Conservation (phyloP, 345 rosid genomes). For the Populus deltoides region DNA sequence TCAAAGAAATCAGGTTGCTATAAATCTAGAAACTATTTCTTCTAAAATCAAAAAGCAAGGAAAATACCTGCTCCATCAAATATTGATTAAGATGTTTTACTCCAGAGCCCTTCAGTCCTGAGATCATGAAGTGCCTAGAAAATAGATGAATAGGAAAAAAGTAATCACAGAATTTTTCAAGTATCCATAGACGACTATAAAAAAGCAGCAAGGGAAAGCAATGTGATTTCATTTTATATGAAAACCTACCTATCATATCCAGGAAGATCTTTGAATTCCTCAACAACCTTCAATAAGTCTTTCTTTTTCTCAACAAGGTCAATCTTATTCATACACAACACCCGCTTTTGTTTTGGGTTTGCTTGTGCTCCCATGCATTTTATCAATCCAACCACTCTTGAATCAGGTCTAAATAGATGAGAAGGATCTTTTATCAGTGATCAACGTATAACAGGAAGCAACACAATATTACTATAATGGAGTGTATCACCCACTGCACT, state of each 20-base stretch:
- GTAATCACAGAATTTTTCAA: slow-evolving; percentile 6
- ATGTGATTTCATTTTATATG: not conserved
- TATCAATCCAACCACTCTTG: slow-evolving; percentile 72
- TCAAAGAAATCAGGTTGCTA: not conserved
- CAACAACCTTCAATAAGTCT: slow-evolving; percentile 64
- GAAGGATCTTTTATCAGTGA: not conserved
- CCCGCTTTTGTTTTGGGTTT: slow-evolving; percentile 64
- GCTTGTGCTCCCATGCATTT: slow-evolving; percentile 61
- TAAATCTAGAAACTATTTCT: not conserved
- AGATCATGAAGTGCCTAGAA: slow-evolving; percentile 76
- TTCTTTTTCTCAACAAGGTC: slow-evolving; percentile 80
- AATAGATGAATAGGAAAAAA: slow-evolving; percentile 11
- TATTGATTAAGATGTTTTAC: slow-evolving; percentile 66
- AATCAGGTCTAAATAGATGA: slow-evolving; percentile 58
- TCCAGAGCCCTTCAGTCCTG: slow-evolving; percentile 82
- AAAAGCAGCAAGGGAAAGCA: not conserved
- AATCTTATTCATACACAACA: slow-evolving; percentile 90
- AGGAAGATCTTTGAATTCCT: slow-evolving; percentile 76
- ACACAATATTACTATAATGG: not conserved
- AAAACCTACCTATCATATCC: slow-evolving; percentile 69
- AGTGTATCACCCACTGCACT: not conserved
- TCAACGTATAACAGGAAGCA: not conserved
- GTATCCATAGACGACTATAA: not conserved
- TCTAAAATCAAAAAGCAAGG: not conserved
- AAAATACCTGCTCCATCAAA: slow-evolving; percentile 64